Evolutionary conservation across 2,329 filamentous ascomycete genomes (phyloP).

Genomic region (Alternaria rosae): DNA sequence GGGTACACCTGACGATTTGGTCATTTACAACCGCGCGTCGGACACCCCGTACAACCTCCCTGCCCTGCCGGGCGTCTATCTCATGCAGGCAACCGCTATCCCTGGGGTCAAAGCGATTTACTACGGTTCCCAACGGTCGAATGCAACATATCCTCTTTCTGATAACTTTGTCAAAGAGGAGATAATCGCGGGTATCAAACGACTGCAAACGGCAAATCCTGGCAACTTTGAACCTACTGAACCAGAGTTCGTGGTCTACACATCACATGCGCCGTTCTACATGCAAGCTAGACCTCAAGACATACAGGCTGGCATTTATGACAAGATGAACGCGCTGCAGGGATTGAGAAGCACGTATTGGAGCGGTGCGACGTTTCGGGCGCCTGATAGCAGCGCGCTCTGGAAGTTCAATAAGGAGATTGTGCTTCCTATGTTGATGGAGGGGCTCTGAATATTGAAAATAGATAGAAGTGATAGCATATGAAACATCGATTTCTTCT

Average conservation of each 20-base stretch:
- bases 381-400: constrained; percentile 25
- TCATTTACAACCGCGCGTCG: neutral
- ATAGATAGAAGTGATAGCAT: neutral
- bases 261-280: constrained; percentile 2
- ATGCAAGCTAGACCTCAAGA: neutral
- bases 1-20: constrained; percentile 39
- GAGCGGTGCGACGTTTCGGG: constrained; percentile 27
- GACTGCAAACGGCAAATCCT: constrained; percentile 18
- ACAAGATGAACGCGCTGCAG: constrained; percentile 32
- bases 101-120: neutral
- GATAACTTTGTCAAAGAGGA: constrained; percentile 22
- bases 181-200: constrained; percentile 7
- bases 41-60: neutral
- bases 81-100: neutral
- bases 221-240: constrained; percentile 12
- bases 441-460: neutral
- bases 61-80: neutral
- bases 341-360: constrained; percentile 28
- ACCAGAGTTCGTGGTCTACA: neutral
- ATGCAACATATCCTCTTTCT: constrained; percentile 16
- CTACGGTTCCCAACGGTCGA: neutral
- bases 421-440: neutral
- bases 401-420: constrained; percentile 46
- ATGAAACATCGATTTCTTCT: constrained; percentile 4
- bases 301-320: constrained; percentile 26